Evolutionary conservation across 192 early-diverging fungal genomes (phyloP).

Genomic region (Podochytrium sp.): DNA sequence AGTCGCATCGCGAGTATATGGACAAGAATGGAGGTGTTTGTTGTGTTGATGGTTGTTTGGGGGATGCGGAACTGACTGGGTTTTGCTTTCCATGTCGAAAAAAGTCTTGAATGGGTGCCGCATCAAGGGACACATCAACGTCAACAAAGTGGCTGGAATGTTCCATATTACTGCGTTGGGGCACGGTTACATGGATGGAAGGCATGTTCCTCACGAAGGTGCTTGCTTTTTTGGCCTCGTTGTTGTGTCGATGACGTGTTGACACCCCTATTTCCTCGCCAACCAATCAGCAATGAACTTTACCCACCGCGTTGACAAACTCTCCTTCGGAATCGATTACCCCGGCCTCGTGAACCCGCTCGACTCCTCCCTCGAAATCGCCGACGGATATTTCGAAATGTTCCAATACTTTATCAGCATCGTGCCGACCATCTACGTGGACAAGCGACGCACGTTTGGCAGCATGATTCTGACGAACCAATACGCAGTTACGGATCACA

Average conservation of each 20-base stretch:
- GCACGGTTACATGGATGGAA: slow-evolving; percentile 78
- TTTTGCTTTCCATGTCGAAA: neutral
- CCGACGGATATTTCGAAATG: slow-evolving; percentile 67
- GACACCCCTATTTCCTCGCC: no score
- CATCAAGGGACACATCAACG: slow-evolving; percentile 70
- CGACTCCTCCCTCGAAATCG: slow-evolving; percentile 75
- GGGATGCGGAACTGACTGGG: neutral
- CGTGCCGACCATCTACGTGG: slow-evolving; percentile 81
- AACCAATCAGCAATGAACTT: slow-evolving; percentile 80
- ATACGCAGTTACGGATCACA: slow-evolving; percentile 89
- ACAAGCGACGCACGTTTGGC: slow-evolving; percentile 51
- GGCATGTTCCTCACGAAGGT: slow-evolving; percentile 71
- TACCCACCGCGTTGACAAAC: slow-evolving; percentile 88
- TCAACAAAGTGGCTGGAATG: slow-evolving; percentile 85
- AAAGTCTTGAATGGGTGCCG: slow-evolving; percentile 69
- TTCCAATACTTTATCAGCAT: slow-evolving; percentile 91
- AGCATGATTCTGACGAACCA: slow-evolving; percentile 81
- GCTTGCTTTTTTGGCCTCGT: neutral
- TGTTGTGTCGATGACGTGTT: no score
- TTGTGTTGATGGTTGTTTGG: neutral
- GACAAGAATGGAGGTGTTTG: neutral
- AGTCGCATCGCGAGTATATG: slow-evolving; percentile 14
- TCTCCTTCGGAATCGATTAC: slow-evolving; percentile 88
- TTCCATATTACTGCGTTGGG: slow-evolving; percentile 90
- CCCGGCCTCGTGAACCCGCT: slow-evolving; percentile 87